Conservation (phyloP, 495 filamentous ascomycete species). For the Terfezia boudieri region DNA sequence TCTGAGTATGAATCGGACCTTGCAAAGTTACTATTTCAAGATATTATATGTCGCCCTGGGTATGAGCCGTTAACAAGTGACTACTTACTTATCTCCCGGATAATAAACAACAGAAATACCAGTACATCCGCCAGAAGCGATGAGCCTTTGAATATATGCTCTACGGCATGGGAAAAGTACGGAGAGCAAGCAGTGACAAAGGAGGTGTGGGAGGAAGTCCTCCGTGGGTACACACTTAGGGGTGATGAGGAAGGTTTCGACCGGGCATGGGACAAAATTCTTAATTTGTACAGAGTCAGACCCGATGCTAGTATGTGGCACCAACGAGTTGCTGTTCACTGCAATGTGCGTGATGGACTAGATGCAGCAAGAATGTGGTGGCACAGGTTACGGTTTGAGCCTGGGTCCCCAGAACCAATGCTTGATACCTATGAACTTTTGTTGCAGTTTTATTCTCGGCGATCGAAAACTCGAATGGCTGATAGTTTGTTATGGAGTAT, state of each 20-base stretch:
- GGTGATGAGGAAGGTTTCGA: conserved; percentile 34
- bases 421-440: neutral
- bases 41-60: neutral
- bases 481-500: neutral
- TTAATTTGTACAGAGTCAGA: conserved; percentile 17
- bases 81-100: neutral
- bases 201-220: conserved; percentile 32
- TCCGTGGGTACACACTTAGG: conserved; percentile 45
- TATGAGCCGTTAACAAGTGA: neutral
- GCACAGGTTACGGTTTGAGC: neutral
- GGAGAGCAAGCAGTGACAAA: neutral
- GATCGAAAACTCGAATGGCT: neutral
- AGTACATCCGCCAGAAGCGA: neutral
- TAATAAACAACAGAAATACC: neutral
- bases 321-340: conserved; percentile 4
- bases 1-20: conserved; percentile 1
- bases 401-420: neutral
- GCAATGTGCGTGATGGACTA: neutral
- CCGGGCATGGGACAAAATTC: conserved; percentile 16
- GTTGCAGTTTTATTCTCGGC: neutral
- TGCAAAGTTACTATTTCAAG: conserved; percentile 10
- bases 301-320: conserved; percentile 6
- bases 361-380: neutral
- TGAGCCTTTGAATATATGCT: neutral
- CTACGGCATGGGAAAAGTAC: neutral